Conservation (phyloP, 2,329 filamentous ascomycete species). For the Diplocarpon mali region DNA sequence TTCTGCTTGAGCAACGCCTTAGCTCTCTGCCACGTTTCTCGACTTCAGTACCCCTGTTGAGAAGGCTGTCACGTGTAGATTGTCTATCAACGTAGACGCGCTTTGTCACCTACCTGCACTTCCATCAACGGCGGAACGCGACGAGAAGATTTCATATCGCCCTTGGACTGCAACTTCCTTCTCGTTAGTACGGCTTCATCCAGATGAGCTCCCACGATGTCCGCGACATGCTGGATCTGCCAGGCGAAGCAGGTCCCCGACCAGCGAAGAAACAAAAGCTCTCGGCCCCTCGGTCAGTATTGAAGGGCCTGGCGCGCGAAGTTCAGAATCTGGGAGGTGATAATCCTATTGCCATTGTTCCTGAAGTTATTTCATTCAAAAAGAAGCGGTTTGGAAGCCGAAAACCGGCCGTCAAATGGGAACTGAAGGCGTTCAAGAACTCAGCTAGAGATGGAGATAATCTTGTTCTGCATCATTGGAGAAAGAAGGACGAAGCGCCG, state of each 20-base stretch:
- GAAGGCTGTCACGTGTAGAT: constrained; percentile 10
- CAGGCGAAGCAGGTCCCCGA: constrained; percentile 45
- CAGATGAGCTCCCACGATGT: constrained; percentile 68
- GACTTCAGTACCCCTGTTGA: constrained; percentile 1
- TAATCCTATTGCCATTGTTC: constrained; percentile 56
- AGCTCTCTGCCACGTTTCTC: constrained; percentile 8
- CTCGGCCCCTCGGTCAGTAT: constrained; percentile 44
- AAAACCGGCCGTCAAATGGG: constrained; percentile 52
- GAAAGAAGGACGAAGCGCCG: constrained; percentile 45
- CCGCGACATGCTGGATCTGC: constrained; percentile 78
- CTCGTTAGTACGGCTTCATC: neutral
- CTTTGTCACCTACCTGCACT: neutral
- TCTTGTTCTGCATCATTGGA: constrained; percentile 72
- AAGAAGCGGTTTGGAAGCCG: constrained; percentile 43
- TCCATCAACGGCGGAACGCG: constrained; percentile 2
- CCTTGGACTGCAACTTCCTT: neutral
- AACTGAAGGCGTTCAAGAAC: constrained; percentile 62
- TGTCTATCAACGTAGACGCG: constrained; percentile 1
- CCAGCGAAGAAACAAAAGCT: constrained; percentile 68
- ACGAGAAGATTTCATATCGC: neutral
- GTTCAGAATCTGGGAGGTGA: constrained; percentile 55
- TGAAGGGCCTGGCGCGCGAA: constrained; percentile 55
- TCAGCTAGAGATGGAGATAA: constrained; percentile 57
- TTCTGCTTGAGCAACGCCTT: constrained; percentile 9
- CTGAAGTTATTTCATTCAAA: constrained; percentile 47